Evolutionary conservation across 768 basidiomycete genomes (phyloP), one percentile per base, ranked within the genome.

Genomic region (Mycena filopes): DNA sequence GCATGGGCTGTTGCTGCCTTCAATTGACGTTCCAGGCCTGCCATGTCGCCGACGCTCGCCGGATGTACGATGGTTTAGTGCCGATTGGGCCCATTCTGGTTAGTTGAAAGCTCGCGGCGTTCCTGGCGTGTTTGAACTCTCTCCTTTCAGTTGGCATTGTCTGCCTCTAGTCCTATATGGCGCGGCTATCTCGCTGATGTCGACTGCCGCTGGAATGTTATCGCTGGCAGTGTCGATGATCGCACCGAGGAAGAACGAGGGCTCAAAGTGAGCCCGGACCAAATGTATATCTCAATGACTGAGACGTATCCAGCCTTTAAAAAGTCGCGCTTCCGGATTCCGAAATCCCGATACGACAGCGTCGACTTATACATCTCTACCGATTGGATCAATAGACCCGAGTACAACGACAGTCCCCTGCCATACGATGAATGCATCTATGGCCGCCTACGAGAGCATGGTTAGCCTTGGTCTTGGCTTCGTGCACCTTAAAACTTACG

Each of bases 121-220:
- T 42, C 36, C 38, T 49, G 29, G 38, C 43, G 20, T 38, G 43
- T n/a, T 60, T 49, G 57, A 23, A 50, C 40, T 28, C 25, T 15
- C 29, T 18, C 58, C 28, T 45, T 45, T 48, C 46, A 98, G 96
- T 83, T 99, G 58, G 98, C 98, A 4, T 79, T 99, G 73, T 95
- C 93, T 1, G 98, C 96, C 28, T 94, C 95, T 1, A 96, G 96
- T 74, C 98, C 98, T 4, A 85, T 94, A 16, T 99, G 94, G 89
- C 86, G 98, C 65, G 98, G 98, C 7, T 92, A 94, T 76, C 86
- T 99, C 45, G 90, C 96, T 42, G 96, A 99, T 75, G 96, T 99
- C 7, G 98, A 99, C 80, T 98, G 94, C 73, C 89, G 98, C 45
- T 99, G 98, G 98, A 94, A 98, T 72, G 98, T 99, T 12, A 98